Evolutionary conservation across 805 yeast genomes (phyloP), one percentile per base, ranked within the genome.

Genomic region (Komagataella phaffii): DNA sequence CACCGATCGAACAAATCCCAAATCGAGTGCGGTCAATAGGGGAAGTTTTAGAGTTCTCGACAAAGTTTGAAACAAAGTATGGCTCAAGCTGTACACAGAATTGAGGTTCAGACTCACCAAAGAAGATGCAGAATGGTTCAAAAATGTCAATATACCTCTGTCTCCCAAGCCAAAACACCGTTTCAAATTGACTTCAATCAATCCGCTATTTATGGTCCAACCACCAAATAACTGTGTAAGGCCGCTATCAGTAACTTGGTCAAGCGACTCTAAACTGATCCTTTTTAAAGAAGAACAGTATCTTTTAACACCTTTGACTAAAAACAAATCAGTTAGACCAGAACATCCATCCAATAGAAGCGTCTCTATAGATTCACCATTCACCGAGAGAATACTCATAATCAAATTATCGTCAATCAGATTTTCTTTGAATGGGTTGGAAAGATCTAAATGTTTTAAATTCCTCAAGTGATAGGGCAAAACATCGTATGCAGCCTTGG

Each of bases 1-100:
- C 10, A 88, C 76, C 18, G 80, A 71, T 45, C 95, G 71, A 2
- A 88, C 86, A 65, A 91, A 91, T 0, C 97, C 95, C 12, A 81
- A 61, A 63, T 91, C 93, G 17, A 87, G 58, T 40, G 79, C 74
- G 0, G 88, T 79, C 46, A 91, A 66, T 24, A 81, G 73, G 1
- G 89, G 86, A 47, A 80, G 70, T 12, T 62, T 54, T 18, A 61
- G 65, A 61, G 55, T 67, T 51, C 79, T 75, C 50, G 68, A 73
- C 3, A 75, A 56, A 49, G 69, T 71, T 50, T 71, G 67, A 59
- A 84, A 75, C 6, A 81, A 68, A 4, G 70, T 68, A 14, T 72
- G 67, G 0, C 85, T 70, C 1, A 91, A 57, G 7, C 67, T 67
- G 54, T 79, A 75, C n/a, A 88, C 61, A 0, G 96, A 86, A 61